A percentile compares a stretch with the other conserved stretches of the same genome.
phyloP scores from a whole-genome alignment of 2,329 filamentous ascomycete genomes.

The Escovopsis sp. region DNA sequence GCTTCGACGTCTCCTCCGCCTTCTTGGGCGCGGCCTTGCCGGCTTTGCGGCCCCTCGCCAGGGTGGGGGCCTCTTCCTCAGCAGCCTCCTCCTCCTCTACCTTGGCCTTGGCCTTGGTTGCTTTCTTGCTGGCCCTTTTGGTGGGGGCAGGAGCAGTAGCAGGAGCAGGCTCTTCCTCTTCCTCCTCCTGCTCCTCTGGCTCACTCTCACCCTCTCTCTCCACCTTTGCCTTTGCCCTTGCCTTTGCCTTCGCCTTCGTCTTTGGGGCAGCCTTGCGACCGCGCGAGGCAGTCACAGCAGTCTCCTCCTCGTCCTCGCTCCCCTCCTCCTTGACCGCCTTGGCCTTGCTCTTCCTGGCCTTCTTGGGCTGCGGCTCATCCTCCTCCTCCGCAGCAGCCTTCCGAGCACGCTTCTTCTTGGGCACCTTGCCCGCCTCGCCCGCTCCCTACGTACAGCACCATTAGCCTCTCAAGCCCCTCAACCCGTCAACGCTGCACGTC shows the following conservation, averaged over 20 bases:
- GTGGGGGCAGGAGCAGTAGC: neutral
- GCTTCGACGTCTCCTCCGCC: constrained; percentile 7
- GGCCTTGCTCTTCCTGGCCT: constrained; percentile 18
- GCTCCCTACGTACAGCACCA: constrained; percentile 11
- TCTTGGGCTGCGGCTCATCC: constrained; percentile 21
- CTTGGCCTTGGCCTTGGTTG: constrained; percentile 3
- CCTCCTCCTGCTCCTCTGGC: constrained; percentile 6
- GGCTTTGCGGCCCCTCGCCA: constrained; percentile 6
- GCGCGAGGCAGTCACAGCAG: constrained; percentile 12
- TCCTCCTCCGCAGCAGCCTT: constrained; percentile 19
- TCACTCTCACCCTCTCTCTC: neutral
- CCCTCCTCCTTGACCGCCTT: constrained; percentile 12
- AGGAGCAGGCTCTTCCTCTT: constrained; percentile 5
- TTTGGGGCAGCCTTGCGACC: constrained; percentile 8
- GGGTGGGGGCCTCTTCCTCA: constrained; percentile 1
- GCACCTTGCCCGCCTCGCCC: constrained; percentile 14
- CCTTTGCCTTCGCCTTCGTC: constrained; percentile 5
- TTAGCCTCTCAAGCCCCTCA: constrained; percentile 2
- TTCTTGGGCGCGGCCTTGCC: constrained; percentile 5
- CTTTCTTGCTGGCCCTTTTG: constrained; percentile 5
- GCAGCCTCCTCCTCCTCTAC: neutral
- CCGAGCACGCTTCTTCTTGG: constrained; percentile 21
- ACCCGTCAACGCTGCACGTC: too few species aligned
- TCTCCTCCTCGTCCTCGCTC: constrained; percentile 9
- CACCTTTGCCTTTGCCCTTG: constrained; percentile 4